A percentile compares a stretch with the other conserved stretches of the same genome.
phyloP scores from a whole-genome alignment of 2,329 filamentous ascomycete genomes.

The Aspergillus uvarum region DNA sequence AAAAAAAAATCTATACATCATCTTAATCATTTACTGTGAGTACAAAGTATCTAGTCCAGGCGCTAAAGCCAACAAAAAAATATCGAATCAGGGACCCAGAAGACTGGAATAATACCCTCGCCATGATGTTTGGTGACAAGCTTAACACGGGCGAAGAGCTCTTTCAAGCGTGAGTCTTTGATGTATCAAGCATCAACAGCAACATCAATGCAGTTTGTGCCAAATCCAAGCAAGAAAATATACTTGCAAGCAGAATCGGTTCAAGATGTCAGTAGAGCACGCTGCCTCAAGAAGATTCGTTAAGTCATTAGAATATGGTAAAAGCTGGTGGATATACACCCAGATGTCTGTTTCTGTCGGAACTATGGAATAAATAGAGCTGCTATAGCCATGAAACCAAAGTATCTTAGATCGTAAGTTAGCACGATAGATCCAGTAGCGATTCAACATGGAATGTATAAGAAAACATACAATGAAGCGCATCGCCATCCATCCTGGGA shows the following conservation, averaged over 20 bases:
- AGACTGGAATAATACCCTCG: no score
- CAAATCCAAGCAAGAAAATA: not conserved
- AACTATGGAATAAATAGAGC: slow-evolving; percentile 39
- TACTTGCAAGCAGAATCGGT: not conserved
- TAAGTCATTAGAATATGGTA: slow-evolving; percentile 2
- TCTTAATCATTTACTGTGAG: no score
- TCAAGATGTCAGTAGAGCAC: slow-evolving; percentile 15
- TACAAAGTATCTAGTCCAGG: no score
- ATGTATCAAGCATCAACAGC: no score
- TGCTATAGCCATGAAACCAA: slow-evolving; percentile 40
- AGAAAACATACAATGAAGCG: slow-evolving; percentile 35
- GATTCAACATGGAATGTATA: not conserved
- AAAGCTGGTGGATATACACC: not conserved
- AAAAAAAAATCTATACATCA: no score
- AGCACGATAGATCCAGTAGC: no score
- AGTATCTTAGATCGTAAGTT: slow-evolving; percentile 30
- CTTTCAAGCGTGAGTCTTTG: no score
- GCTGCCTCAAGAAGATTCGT: slow-evolving; percentile 22
- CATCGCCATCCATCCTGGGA: slow-evolving; percentile 43
- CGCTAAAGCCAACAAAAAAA: no score
- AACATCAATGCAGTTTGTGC: not conserved
- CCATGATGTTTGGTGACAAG: no score
- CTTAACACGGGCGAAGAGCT: no score
- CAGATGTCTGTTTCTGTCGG: not conserved
- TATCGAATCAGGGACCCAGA: no score